Evolutionary conservation across 2,329 filamentous ascomycete genomes (phyloP), one percentile per base, ranked within the genome.

Genomic region (Diaporthe citriasiana): DNA sequence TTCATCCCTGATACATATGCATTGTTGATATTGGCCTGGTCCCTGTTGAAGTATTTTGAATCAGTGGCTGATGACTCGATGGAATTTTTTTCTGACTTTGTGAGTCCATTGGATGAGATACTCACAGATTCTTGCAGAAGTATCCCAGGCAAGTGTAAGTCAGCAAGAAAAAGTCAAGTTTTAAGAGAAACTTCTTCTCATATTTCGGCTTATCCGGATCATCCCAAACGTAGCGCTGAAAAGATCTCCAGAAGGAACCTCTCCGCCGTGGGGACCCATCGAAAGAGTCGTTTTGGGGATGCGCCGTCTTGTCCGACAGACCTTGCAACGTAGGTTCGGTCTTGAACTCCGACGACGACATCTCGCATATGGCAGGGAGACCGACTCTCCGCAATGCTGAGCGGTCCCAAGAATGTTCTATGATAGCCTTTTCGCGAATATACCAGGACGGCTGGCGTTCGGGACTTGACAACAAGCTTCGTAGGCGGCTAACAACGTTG

Each of bases 201-300:
- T 70, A 53, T 13, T 57, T 56, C 0, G 79, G 66, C 57, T 80
- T 80, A 45, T 80, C 77, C 13, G 79, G 79, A 53, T 81, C 79
- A 25, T 80, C 80, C 79, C 79, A 80, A n/a, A 80, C 70, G 33
- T 78, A 80, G 40, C 78, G 59, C 66, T 79, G 78, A 1, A 79
- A 50, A 0, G 22, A 78, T 27, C 77, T 74, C 68, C 74, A 74
- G 12, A 60, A 69, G 5, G 70, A 55, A 7, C 42, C 30, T n/a
- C 27, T 22, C n/a, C 15, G 65, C 53, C 42, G 42, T 45, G 27
- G 27, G 17, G 30, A 12, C 10, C 19, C 27, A 33, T 30, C 9
- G 10, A 45, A 7, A 38, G 47, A 50, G n/a, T 53, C 25, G 3
- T 19, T 35, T 17, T 38, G 71, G 17, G 25, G 19, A 19, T 47